A percentile compares a stretch with the other conserved stretches of the same genome.
Evolutionary conservation across 78 protist species (phyloP).

Genomic region (Dictyostelium brefeldianum): DNA sequence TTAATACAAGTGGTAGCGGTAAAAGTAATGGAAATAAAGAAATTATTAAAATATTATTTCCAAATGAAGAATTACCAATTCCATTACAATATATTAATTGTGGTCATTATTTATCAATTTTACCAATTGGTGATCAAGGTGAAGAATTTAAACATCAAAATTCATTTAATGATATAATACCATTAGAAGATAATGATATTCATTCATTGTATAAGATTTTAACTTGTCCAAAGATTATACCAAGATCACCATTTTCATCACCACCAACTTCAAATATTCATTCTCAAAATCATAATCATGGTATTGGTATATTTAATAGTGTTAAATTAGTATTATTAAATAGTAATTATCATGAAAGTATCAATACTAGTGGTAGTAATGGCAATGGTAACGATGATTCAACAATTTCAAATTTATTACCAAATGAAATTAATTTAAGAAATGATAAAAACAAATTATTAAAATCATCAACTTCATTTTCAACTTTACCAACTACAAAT

Average conservation of each 20-base stretch:
- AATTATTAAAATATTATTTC: constrained; percentile 31
- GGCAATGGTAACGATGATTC: not conserved
- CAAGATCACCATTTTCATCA: not conserved
- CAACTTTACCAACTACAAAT: not conserved
- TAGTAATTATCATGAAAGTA: constrained; percentile 1
- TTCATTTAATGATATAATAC: not conserved
- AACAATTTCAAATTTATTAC: constrained; percentile 13
- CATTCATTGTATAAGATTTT: constrained; percentile 10
- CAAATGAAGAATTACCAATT: constrained; percentile 48
- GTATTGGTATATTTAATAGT: not conserved
- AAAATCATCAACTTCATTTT: not conserved
- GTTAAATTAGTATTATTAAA: constrained; percentile 13
- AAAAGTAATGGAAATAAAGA: not conserved
- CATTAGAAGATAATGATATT: constrained; percentile 38
- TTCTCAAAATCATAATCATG: not conserved
- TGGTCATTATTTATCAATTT: constrained; percentile 29
- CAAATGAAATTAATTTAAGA: constrained; percentile 28
- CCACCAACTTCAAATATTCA: not conserved
- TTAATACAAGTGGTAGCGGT: not conserved
- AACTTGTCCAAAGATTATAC: constrained; percentile 26
- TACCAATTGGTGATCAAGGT: constrained; percentile 38
- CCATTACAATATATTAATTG: constrained; percentile 58
- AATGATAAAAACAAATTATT: constrained; percentile 17
- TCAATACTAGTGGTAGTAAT: not conserved
- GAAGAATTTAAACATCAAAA: constrained; percentile 45